Conservation (phyloP, 441 rosid genomes). For the Isatis lusitanica region DNA sequence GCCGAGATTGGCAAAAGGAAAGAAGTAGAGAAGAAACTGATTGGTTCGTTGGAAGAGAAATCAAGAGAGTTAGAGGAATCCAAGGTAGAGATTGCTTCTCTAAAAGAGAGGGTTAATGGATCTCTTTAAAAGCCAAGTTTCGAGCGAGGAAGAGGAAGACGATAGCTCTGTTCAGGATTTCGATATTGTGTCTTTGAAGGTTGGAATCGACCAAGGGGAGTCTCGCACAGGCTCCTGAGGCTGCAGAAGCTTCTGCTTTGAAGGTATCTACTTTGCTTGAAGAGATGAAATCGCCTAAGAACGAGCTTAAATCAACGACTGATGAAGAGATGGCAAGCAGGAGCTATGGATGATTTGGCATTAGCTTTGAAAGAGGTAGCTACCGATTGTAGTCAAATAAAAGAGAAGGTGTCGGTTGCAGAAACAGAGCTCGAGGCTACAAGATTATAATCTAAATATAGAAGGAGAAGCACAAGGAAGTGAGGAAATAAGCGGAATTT, state of each 20-base stretch:
- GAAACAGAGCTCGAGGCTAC: slow-evolving; percentile 49
- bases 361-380: too few species aligned
- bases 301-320: slow-evolving; percentile 50
- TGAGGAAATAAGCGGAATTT: slow-evolving; percentile 55
- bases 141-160: too few species aligned
- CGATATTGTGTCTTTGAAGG: too few species aligned
- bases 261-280: slow-evolving; percentile 34
- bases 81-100: too few species aligned
- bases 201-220: slow-evolving; percentile 25
- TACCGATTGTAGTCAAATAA: slow-evolving; percentile 10
- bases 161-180: too few species aligned
- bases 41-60: too few species aligned
- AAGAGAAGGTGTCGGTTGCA: slow-evolving; percentile 46
- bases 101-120: too few species aligned
- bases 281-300: slow-evolving; percentile 44
- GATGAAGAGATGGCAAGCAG: slow-evolving; percentile 73
- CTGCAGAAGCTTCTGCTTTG: slow-evolving; percentile 37
- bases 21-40: too few species aligned
- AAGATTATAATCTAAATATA: slow-evolving; percentile 39
- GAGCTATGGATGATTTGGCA: slow-evolving; percentile 73
- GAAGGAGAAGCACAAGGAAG: slow-evolving; percentile 46
- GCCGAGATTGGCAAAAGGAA: too few species aligned
- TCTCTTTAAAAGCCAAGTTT: too few species aligned
- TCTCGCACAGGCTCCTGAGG: slow-evolving; percentile 39
- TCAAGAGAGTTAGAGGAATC: too few species aligned